phyloP scores from a whole-genome alignment of 352 stramenopile species.

The Globisporangium canariense region DNA sequence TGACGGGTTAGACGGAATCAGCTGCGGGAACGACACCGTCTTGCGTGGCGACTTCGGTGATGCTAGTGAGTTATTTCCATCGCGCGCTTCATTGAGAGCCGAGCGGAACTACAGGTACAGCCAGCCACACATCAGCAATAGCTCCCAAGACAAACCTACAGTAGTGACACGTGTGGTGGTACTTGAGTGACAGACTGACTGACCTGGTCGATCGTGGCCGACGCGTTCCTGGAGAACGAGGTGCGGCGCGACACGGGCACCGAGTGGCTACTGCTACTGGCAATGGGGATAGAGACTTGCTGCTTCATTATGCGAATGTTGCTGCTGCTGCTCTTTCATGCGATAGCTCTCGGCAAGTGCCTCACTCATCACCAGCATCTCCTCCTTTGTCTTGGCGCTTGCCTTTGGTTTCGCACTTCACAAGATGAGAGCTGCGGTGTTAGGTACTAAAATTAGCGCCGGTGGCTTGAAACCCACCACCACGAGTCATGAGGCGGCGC shows the following conservation, averaged over 20 bases:
- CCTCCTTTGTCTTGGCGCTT: not conserved
- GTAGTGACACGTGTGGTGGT: too few relatives aligned
- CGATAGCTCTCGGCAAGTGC: not conserved
- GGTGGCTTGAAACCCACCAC: not conserved
- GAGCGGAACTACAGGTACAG: slow-evolving; percentile 9
- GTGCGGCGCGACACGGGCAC: slow-evolving; percentile 22
- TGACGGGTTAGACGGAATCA: slow-evolving; percentile 10
- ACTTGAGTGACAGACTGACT: not conserved
- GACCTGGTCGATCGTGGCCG: slow-evolving; percentile 31
- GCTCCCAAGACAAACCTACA: not conserved
- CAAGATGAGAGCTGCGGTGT: not conserved
- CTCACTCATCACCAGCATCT: not conserved
- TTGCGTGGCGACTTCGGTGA: slow-evolving; percentile 24
- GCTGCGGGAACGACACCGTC: slow-evolving; percentile 22
- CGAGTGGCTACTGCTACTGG: slow-evolving; percentile 11
- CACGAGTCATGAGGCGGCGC: not conserved
- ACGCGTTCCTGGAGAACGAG: slow-evolving; percentile 30
- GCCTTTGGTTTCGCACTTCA: not conserved
- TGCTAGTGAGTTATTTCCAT: not conserved
- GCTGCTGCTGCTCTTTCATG: not conserved
- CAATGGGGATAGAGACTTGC: not conserved
- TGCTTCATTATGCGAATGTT: not conserved
- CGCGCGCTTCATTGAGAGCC: slow-evolving; percentile 14
- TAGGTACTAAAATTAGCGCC: not conserved
- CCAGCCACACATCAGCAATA: not conserved